Base-by-base conservation (phyloP, 2,329 filamentous ascomycete species). In the Phymatotrichopsis omnivora region DNA sequence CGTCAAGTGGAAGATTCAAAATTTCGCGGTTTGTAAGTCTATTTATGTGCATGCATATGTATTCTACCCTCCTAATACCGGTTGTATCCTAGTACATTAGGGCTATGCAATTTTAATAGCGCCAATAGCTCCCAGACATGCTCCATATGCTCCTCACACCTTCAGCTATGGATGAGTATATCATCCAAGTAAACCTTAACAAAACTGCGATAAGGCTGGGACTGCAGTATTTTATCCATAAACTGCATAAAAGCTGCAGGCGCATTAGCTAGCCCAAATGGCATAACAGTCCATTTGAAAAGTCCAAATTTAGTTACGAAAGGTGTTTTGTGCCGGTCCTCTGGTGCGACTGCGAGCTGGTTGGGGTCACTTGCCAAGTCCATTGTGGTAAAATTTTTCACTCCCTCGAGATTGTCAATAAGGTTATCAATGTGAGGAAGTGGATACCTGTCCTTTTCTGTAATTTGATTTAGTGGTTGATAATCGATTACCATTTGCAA, bases 121-220 rank as follows among this genome's bases (percentile, higher is more conserved):
- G n/a, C n/a, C n/a, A n/a, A n/a, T n/a, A n/a, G n/a, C n/a, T n/a
- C n/a, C n/a, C n/a, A n/a, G n/a, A n/a, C 48, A 37, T 61, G 35
- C 28, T 56, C 29, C 3, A 42, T 30, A 51, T 63, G 42, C 47
- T 62, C 31, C 35, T 59, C 46, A 7, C 42, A 8, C 5, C 14
- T 52, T 35, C 60, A 50, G 17, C 37, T 55, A 49, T 57, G 64
- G 10, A 64, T 43, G 5, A 43, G 22, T 4, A 48, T 20, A 24
- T 43, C 39, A 23, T 47, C 37, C 1, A 47, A 24, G 19, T 36
- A 43, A 14, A 24, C 32, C 8, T 19, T 36, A n/a, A 10, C n/a
- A 28, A 19, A 37, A 24, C 8, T 19, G 3, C 11, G 27, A 31
- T n/a, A 31, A 33, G 41, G 34, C n/a, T 14, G 12, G 10, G 5